A percentile compares a stretch with the other conserved stretches of the same genome.
These are phyloP conservation scores for Melampsora americana DNA, from an alignment of 1,284 basidiomycete genomes.

Conservation along the genomic window DNA sequence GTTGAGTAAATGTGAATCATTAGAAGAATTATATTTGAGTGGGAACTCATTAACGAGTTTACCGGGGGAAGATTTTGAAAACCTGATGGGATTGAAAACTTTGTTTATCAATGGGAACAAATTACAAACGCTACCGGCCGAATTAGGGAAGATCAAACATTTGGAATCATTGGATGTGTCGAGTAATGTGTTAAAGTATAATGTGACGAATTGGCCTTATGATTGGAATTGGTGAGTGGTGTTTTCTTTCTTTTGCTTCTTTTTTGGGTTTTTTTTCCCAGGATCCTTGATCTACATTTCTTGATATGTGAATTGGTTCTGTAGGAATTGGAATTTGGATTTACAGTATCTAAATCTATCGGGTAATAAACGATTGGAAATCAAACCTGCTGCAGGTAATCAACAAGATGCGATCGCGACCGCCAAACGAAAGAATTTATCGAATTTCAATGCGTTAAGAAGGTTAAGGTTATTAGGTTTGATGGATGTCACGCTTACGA, in stretches of 20 bases:
- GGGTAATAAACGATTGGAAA: slow-evolving; percentile 81
- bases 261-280: too few relatives aligned
- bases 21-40: slow-evolving; percentile 86
- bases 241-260: neutral
- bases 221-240: slow-evolving; percentile 96
- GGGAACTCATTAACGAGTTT: slow-evolving; percentile 88
- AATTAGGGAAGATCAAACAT: slow-evolving; percentile 76
- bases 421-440: slow-evolving; percentile 60
- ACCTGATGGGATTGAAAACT: slow-evolving; percentile 65
- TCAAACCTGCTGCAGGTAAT: slow-evolving; percentile 63
- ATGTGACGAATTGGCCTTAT: slow-evolving; percentile 97
- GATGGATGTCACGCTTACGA: slow-evolving; percentile 94
- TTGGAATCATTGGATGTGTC: slow-evolving; percentile 86
- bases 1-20: slow-evolving; percentile 65
- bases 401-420: slow-evolving; percentile 56
- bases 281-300: too few relatives aligned
- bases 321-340: slow-evolving; percentile 94
- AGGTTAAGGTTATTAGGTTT: slow-evolving; percentile 84
- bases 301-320: neutral
- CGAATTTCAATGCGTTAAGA: slow-evolving; percentile 79
- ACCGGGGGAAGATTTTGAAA: slow-evolving; percentile 79
- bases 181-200: slow-evolving; percentile 92
- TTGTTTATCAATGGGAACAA: slow-evolving; percentile 93
- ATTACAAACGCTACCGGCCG: slow-evolving; percentile 84
- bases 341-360: slow-evolving; percentile 85